Evolutionary conservation across 305 asterid genomes (phyloP), one percentile per base, ranked within the genome.

Genomic region (Withania somnifera): DNA sequence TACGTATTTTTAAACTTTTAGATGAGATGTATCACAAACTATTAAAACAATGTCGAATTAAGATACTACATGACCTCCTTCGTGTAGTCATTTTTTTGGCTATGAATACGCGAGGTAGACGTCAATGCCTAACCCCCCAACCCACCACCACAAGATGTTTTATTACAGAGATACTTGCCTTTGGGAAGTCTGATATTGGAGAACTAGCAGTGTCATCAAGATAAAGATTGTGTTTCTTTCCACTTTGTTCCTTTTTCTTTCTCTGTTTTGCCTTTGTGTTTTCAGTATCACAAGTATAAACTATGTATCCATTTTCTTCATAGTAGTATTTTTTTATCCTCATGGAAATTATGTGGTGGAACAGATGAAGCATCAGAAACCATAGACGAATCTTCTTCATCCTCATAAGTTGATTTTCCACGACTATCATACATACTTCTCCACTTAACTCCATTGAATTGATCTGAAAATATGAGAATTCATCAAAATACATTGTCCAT

Each of bases 121-220:
- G 26, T 26, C 60, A 45, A 47, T 26, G 17, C 42, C 40, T 73
- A 15, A 30, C 13, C 10, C 40, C 73, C 24, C 24, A 17, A 3
- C 47, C 42, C 73, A 32, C 20, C 38, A 71, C 14, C 38, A 71
- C 2, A 71, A 71, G 57, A 71, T 0, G 1, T 7, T 71, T 42
- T 64, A 17, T 1, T 4, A 50, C 15, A 75, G 60, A 11, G 3
- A 51, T 26, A 22, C 85, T 88, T 88, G 84, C 98, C 94, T 89
- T 87, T 34, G 90, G 84, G 83, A 78, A 90, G 80, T 73, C 87
- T 45, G 84, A 84, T 38, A 84, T 80, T 17, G 93, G 89, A 54
- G 98, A 94, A 88, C 90, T 93, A 77, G 98, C 98, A 87, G 98
- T 93, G 17, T 95, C 98, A 84, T 92, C 98, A 87, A 91, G 95